Conservation (phyloP, 768 basidiomycete species). For the Lepiota brunneoincarnata region DNA sequence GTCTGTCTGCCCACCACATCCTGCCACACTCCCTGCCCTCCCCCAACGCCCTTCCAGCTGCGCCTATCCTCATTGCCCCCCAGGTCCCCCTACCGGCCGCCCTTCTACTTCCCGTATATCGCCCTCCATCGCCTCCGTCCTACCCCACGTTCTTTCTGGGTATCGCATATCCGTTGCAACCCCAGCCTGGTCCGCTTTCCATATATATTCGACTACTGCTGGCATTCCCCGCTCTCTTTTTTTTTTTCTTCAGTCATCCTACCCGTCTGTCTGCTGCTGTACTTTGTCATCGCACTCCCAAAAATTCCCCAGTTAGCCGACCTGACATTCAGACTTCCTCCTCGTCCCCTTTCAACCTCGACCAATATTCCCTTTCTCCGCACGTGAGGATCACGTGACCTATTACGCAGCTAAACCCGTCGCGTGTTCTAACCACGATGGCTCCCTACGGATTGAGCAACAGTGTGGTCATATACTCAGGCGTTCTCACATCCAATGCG, state of each 20-base stretch:
- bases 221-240: constrained; percentile 6
- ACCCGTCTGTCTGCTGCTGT: background rate
- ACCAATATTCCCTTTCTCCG: background rate
- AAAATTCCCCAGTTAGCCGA: background rate
- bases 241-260: background rate
- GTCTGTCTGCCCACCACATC: constrained; percentile 22
- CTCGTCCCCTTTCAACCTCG: background rate
- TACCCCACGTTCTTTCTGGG: background rate
- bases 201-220: constrained; percentile 12
- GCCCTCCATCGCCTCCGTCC: background rate
- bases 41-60: constrained; percentile 1
- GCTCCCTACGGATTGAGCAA: too few species aligned
- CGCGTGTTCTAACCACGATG: background rate
- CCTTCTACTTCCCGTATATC: constrained; percentile 7
- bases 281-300: background rate
- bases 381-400: background rate
- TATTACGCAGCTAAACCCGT: too few species aligned
- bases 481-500: too few species aligned
- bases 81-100: background rate
- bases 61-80: constrained; percentile 18
- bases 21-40: constrained; percentile 8
- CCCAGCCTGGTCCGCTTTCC: constrained; percentile 8
- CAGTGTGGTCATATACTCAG: too few species aligned
- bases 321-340: background rate
- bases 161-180: constrained; percentile 7